phyloP scores from a whole-genome alignment of 257 asterid genomes.

The Nicotiana noctiflora region DNA sequence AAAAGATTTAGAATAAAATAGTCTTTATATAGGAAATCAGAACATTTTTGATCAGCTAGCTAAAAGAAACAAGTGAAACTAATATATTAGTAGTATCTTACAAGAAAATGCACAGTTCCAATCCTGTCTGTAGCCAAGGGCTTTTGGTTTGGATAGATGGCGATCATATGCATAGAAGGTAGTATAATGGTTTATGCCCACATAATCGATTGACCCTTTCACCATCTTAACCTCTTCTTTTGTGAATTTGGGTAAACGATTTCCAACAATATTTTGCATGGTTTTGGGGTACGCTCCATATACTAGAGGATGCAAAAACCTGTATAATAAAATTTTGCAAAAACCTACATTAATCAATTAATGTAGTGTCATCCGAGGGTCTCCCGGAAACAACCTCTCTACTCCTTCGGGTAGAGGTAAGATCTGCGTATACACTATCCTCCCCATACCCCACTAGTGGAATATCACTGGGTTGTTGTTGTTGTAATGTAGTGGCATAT shows the following conservation, averaged over 20 bases:
- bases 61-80: neutral
- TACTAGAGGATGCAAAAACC: conserved; percentile 64
- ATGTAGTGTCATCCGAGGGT: too few species aligned
- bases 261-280: conserved; percentile 45
- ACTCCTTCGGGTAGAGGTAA: too few species aligned
- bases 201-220: conserved; percentile 55
- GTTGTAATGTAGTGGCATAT: conserved; percentile 51
- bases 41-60: too few species aligned
- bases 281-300: conserved; percentile 78
- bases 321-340: neutral
- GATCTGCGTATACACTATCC: too few species aligned
- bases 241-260: conserved; percentile 49
- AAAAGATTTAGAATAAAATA: too few species aligned
- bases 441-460: too few species aligned
- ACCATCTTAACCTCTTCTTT: conserved; percentile 38
- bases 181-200: conserved; percentile 74
- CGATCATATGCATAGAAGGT: conserved; percentile 59
- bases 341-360: conserved; percentile 5
- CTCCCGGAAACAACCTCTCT: too few species aligned
- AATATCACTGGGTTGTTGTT: too few species aligned
- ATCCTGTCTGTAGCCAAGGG: conserved; percentile 67
- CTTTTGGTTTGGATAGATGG: conserved; percentile 25
- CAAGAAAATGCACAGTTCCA: conserved; percentile 67
- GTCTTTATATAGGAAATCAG: too few species aligned
- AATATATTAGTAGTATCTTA: conserved; percentile 19